Percentiles rank a stretch among this genome's conserved stretches.
Conservation (phyloP, 305 asterid species). For the Fraxinus nigra region DNA sequence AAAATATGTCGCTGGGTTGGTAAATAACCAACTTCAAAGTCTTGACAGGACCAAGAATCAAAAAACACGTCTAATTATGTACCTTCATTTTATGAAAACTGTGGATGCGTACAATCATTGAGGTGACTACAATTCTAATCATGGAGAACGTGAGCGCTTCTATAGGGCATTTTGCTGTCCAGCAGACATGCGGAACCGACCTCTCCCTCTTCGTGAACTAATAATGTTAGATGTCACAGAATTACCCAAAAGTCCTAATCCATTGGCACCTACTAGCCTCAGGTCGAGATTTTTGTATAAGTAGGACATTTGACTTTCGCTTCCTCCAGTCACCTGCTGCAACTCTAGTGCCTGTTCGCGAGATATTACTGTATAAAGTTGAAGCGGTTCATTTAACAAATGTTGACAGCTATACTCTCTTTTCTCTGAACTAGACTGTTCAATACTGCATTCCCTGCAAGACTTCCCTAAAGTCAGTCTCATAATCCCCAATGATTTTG, state of each 20-base stretch:
- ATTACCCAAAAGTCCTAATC: slow-evolving; percentile 38
- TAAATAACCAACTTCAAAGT: background rate
- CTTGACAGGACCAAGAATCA: background rate
- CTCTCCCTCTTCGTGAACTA: slow-evolving; percentile 43
- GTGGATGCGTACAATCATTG: background rate
- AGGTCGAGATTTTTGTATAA: slow-evolving; percentile 37
- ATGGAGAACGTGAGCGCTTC: background rate
- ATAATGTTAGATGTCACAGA: slow-evolving; percentile 44
- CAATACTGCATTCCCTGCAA: slow-evolving; percentile 15
- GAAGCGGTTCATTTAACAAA: slow-evolving; percentile 32
- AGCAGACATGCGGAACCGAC: slow-evolving; percentile 32
- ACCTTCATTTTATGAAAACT: slow-evolving; percentile 14
- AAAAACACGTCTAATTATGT: slow-evolving; percentile 2
- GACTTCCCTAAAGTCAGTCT: slow-evolving; percentile 36
- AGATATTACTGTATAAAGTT: slow-evolving; percentile 54
- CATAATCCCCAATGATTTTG: slow-evolving; percentile 61
- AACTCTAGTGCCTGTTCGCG: slow-evolving; percentile 57
- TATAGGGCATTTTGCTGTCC: slow-evolving; percentile 20
- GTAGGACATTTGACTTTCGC: slow-evolving; percentile 32
- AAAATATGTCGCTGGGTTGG: background rate
- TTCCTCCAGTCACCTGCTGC: slow-evolving; percentile 43
- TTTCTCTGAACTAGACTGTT: slow-evolving; percentile 15
- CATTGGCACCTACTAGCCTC: slow-evolving; percentile 54
- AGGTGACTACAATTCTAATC: slow-evolving; percentile 4
- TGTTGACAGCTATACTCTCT: slow-evolving; percentile 23